Evolutionary conservation across 371 early-diverging fungal genomes (phyloP).

Genomic region (Rhizopus microsporus): DNA sequence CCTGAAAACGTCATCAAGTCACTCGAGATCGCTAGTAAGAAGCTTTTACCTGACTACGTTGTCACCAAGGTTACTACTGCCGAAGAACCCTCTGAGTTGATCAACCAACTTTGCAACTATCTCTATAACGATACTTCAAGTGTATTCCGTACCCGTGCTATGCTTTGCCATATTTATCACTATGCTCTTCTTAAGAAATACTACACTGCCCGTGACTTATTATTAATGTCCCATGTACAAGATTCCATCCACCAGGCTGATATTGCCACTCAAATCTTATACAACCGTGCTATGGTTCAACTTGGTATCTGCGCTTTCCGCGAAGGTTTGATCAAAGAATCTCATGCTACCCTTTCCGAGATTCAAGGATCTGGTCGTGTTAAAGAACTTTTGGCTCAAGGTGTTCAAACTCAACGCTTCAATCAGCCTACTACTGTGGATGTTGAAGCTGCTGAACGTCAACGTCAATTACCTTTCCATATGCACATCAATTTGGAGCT

Average conservation of each 20-base stretch:
- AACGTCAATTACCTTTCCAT: constrained; percentile 96
- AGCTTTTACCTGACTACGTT: constrained; percentile 46
- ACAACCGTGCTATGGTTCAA: constrained; percentile 95
- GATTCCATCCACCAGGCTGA: constrained; percentile 91
- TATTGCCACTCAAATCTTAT: constrained; percentile 90
- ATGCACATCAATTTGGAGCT: constrained; percentile 98
- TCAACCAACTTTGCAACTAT: constrained; percentile 81
- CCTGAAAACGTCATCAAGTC: constrained; percentile 57
- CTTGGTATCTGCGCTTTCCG: constrained; percentile 97
- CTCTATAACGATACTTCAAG: constrained; percentile 87
- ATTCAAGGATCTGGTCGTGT: constrained; percentile 84
- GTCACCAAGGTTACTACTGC: constrained; percentile 38
- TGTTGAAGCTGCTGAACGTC: constrained; percentile 84
- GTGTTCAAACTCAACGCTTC: constrained; percentile 77
- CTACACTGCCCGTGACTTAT: constrained; percentile 92
- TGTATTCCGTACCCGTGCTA: constrained; percentile 90
- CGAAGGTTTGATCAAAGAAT: constrained; percentile 86
- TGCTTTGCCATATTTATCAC: constrained; percentile 96
- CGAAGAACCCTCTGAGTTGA: constrained; percentile 62
- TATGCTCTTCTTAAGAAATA: constrained; percentile 94
- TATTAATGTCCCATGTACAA: constrained; percentile 97
- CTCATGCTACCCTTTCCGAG: constrained; percentile 87
- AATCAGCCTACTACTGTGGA: constrained; percentile 74
- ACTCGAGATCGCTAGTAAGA: constrained; percentile 42
- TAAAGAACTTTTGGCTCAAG: constrained; percentile 95